Conservation (phyloP, 306 rosid genomes). For the Begonia loranthoides region DNA sequence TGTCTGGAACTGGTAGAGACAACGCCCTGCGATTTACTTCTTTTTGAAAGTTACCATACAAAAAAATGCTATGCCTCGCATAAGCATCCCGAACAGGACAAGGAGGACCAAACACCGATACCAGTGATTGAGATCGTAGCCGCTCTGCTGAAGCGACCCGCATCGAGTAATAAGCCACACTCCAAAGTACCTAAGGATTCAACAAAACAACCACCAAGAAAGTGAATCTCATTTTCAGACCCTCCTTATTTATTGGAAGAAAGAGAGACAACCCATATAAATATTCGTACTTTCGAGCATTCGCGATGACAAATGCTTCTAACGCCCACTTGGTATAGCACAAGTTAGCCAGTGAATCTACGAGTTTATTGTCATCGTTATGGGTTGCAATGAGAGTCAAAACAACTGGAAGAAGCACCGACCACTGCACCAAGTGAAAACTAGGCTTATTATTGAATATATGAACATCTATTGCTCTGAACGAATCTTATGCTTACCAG, state of each 20-base stretch:
- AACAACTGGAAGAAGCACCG: conserved; percentile 91
- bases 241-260: neutral
- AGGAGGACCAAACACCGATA: conserved; percentile 40
- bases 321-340: conserved; percentile 96
- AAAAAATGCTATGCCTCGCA: conserved; percentile 57
- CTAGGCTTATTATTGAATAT: conserved; percentile 5
- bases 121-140: conserved; percentile 76
- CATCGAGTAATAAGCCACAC: conserved; percentile 89
- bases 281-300: conserved; percentile 59
- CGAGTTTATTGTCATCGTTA: conserved; percentile 21
- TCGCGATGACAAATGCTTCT: conserved; percentile 90
- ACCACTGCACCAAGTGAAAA: conserved; percentile 57
- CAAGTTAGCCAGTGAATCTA: conserved; percentile 27
- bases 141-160: conserved; percentile 47
- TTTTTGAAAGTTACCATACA: conserved; percentile 76
- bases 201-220: neutral
- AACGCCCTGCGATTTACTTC: conserved; percentile 35
- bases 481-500: conserved; percentile 32
- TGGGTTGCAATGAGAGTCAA: conserved; percentile 71
- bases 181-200: conserved; percentile 53
- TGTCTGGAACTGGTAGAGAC: neutral
- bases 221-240: neutral
- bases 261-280: neutral
- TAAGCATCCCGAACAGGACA: conserved; percentile 28
- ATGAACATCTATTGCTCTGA: neutral